These are phyloP conservation scores for Diaporthe batatas DNA, from an alignment of 2,329 filamentous ascomycete species.

Conservation along the genomic window DNA sequence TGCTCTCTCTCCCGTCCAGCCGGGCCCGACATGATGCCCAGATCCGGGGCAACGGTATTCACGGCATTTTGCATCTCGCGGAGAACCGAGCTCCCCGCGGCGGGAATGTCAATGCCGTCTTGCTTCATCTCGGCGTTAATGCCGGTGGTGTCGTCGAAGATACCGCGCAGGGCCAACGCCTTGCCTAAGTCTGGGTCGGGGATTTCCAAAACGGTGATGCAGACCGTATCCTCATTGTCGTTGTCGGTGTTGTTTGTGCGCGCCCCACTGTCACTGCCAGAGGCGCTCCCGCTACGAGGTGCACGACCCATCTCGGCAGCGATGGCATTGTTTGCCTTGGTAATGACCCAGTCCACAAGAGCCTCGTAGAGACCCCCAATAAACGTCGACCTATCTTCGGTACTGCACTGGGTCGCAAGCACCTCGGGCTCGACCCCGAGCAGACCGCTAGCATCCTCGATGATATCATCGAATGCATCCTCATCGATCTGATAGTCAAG, in stretches of 20 bases:
- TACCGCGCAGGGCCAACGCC: conserved; percentile 86
- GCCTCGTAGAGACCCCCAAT: conserved; percentile 93
- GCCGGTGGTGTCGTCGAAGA: conserved; percentile 92
- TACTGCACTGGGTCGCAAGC: conserved; percentile 82
- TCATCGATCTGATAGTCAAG: conserved; percentile 87
- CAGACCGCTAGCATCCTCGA: conserved; percentile 89
- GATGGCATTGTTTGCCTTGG: conserved; percentile 89
- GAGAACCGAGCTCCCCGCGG: conserved; percentile 84
- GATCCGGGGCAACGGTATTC: conserved; percentile 79
- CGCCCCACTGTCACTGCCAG: conserved; percentile 73
- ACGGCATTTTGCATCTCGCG: conserved; percentile 90
- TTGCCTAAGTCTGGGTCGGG: conserved; percentile 85
- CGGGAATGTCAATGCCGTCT: conserved; percentile 83
- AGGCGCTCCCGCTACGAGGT: conserved; percentile 63
- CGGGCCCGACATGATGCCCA: conserved; percentile 79
- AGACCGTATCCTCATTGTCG: conserved; percentile 85
- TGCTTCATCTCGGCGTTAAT: conserved; percentile 99
- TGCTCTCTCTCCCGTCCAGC: conserved; percentile 80
- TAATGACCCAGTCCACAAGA: conserved; percentile 93
- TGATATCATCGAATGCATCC: conserved; percentile 86
- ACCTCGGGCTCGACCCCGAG: conserved; percentile 89
- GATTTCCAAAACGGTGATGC: conserved; percentile 88
- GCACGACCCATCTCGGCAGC: conserved; percentile 75
- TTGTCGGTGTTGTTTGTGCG: conserved; percentile 77
- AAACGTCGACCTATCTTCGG: conserved; percentile 84